These are phyloP conservation scores for Pseudogymnoascus sp. DNA, from an alignment of 2,329 filamentous ascomycete species.

Conservation along the genomic window DNA sequence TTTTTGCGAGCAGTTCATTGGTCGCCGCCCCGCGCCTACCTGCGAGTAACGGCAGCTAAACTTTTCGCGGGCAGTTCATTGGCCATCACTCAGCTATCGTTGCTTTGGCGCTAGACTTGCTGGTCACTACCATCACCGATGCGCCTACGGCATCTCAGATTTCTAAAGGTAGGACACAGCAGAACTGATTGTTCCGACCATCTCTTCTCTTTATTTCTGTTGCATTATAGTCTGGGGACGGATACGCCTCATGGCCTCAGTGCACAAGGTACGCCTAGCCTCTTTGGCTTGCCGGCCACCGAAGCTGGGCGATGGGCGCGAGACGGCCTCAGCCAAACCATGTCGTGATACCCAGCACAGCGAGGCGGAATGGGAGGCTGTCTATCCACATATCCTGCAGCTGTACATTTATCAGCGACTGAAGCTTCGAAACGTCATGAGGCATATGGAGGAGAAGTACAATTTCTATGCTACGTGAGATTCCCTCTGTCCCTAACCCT, in stretches of 20 bases:
- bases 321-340: not conserved
- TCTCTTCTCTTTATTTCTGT: not conserved
- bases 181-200: not conserved
- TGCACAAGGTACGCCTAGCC: not conserved
- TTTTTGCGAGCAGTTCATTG: not conserved
- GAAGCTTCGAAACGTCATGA: constrained; percentile 21
- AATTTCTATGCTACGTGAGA: constrained; percentile 22
- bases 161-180: not conserved
- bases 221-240: not conserved
- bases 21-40: not conserved
- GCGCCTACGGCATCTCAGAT: not conserved
- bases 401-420: constrained; percentile 21
- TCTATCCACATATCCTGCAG: constrained; percentile 19
- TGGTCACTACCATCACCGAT: not conserved
- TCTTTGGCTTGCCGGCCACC: not conserved
- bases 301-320: not conserved
- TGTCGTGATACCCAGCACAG: constrained; percentile 9
- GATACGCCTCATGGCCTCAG: not conserved
- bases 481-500: not conserved
- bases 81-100: not conserved
- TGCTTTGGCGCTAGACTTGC: not conserved
- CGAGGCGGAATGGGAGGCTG: constrained; percentile 19
- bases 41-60: not conserved
- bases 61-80: not conserved
- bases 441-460: constrained; percentile 17